Evolutionary conservation across 2,329 filamentous ascomycete genomes (phyloP).

Genomic region (Penicillium sp.): DNA sequence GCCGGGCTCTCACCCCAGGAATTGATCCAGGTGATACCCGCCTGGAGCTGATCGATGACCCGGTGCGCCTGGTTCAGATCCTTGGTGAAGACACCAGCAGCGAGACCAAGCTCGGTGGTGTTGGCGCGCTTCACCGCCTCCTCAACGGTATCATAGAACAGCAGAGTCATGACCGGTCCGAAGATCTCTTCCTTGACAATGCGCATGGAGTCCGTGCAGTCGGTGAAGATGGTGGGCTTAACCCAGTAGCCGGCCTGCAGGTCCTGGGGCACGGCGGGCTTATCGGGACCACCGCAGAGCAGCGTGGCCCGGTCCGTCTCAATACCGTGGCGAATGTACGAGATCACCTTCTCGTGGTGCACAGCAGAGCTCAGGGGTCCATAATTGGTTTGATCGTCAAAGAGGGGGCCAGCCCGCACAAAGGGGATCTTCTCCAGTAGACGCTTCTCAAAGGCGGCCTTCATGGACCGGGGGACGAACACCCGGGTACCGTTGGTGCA

Average conservation of each 20-base stretch:
- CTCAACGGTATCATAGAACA: conserved; percentile 69
- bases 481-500: conserved; percentile 91
- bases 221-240: conserved; percentile 77
- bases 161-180: conserved; percentile 79
- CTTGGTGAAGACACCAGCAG: conserved; percentile 78
- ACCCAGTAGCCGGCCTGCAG: conserved; percentile 75
- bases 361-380: conserved; percentile 74
- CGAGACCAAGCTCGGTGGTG: conserved; percentile 72
- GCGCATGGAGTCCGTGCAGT: conserved; percentile 80
- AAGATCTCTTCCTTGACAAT: conserved; percentile 85
- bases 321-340: conserved; percentile 74
- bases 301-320: conserved; percentile 71
- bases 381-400: conserved; percentile 73
- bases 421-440: conserved; percentile 69
- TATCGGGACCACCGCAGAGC: conserved; percentile 67
- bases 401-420: conserved; percentile 70
- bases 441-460: conserved; percentile 65
- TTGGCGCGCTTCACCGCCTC: conserved; percentile 74
- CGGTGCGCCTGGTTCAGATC: conserved; percentile 72
- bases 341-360: conserved; percentile 75
- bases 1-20: conserved; percentile 91
- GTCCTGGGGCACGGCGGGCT: conserved; percentile 54
- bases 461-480: conserved; percentile 69
- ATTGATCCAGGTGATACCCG: conserved; percentile 89
- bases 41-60: conserved; percentile 69